Base-by-base conservation (phyloP, 495 filamentous ascomycete genomes). In the Cercophora newfieldiana region DNA sequence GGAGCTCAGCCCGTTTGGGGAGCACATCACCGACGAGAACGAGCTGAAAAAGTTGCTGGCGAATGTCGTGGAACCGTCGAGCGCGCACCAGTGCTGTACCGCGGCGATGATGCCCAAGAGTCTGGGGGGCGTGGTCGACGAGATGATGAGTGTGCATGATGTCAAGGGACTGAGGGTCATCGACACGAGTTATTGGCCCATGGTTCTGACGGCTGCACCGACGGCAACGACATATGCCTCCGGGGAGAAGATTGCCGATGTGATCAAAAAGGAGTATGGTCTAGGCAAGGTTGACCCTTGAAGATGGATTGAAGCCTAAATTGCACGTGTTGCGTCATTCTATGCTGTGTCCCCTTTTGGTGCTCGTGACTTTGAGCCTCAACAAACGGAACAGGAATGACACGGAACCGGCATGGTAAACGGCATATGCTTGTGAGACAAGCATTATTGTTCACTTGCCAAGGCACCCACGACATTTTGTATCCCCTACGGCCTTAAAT, bases 51-150 rank as follows among this genome's bases (percentile, higher is more conserved):
- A 12, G 19, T 24, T 61, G n/a, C 21, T 61, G 37, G 44, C 33
- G 1, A 44, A 44, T 24, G 59, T 61, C 12, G 59, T 61, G 1
- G 59, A 61, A 24, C 59, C 59, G 24, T 61, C 59, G 33, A 61
- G 59, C 37, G 59, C 59, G 19, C 59, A 61, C n/a, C 59, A 61
- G 59, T 61, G 59, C 26, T 61, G 59, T 21, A 61, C 59, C 12
- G 59, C 59, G 33, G 59, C 59, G 1, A 61, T 61, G 59, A 61
- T 61, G 59, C 59, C 59, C 1, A 61, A 50, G 59, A 50, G 28
- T 7, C 59, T 61, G 0, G 59, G 59, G 6, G 59, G 59, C 1
- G 59, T 61, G 59, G 59, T 61, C 0, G 59, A 61, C 26, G 5
- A 29, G n/a, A 33, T 49, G 7, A 61, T 61, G 59, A 61, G 26